Evolutionary conservation across 2,329 filamentous ascomycete genomes (phyloP).

Genomic region (Tetracladium maxilliforme): DNA sequence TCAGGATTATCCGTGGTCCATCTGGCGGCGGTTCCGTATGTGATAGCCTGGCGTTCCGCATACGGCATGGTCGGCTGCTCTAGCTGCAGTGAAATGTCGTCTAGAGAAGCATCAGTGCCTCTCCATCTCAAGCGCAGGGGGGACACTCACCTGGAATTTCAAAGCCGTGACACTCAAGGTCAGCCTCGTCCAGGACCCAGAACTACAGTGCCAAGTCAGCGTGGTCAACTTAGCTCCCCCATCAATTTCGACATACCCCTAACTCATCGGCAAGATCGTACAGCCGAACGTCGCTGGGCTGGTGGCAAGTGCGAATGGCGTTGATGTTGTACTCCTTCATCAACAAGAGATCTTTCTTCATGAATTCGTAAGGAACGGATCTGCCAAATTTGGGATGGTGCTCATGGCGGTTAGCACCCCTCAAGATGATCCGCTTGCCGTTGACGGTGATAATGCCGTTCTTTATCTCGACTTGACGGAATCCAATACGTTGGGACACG

Average conservation of each 20-base stretch:
- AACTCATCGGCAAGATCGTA: constrained; percentile 49
- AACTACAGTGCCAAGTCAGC: no score
- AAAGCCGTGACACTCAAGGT: constrained; percentile 36
- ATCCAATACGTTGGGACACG: constrained; percentile 42
- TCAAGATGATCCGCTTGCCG: constrained; percentile 41
- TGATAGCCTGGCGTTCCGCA: constrained; percentile 42
- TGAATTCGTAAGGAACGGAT: constrained; percentile 36
- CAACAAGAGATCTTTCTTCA: constrained; percentile 43
- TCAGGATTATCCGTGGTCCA: constrained; percentile 45
- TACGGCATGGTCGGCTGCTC: no score
- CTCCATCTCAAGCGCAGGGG: no score
- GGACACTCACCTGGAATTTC: no score
- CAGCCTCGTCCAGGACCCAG: constrained; percentile 42
- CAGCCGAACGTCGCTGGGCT: constrained; percentile 45
- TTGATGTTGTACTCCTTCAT: constrained; percentile 65
- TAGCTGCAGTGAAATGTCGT: no score
- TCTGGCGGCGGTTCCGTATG: constrained; percentile 35
- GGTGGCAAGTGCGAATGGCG: constrained; percentile 53
- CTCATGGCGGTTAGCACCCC: constrained; percentile 56
- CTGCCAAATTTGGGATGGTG: constrained; percentile 46
- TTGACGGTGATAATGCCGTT: constrained; percentile 48
- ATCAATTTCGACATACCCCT: no score
- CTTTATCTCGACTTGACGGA: constrained; percentile 47
- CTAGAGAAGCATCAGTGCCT: no score
- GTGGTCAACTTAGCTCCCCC: no score